A percentile compares a stretch with the other conserved stretches of the same genome.
Evolutionary conservation across 352 stramenopile genomes (phyloP).

Genomic region (Nothophytophthora sp.): DNA sequence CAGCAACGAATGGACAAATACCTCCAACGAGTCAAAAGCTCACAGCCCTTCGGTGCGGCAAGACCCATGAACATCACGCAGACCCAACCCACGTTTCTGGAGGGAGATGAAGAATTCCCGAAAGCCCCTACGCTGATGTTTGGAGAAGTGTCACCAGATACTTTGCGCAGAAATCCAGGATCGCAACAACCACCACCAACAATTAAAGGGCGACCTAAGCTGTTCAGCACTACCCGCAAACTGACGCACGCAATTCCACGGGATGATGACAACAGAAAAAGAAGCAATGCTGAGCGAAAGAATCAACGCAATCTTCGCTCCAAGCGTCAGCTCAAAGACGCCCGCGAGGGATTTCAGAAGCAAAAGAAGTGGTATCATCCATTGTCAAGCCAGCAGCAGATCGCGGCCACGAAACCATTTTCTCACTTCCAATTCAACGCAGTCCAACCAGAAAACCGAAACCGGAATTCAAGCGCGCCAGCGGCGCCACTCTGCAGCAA

Average conservation of each 20-base stretch:
- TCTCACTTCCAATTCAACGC: conserved; percentile 20
- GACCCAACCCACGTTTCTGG: too few relatives aligned
- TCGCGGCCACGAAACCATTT: not conserved
- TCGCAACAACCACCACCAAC: too few relatives aligned
- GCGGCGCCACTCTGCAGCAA: too few relatives aligned
- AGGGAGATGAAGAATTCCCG: too few relatives aligned
- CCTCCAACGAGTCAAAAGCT: conserved; percentile 27
- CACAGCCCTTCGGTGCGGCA: not conserved
- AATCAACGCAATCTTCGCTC: not conserved
- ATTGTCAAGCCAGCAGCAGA: conserved; percentile 3
- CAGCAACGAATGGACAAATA: conserved; percentile 47
- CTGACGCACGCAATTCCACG: not conserved
- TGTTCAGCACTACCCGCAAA: not conserved
- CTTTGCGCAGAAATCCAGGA: too few relatives aligned
- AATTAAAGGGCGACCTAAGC: too few relatives aligned
- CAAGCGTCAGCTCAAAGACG: conserved; percentile 17
- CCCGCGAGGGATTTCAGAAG: not conserved
- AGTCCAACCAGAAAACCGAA: not conserved
- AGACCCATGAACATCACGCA: too few relatives aligned
- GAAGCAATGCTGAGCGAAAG: not conserved
- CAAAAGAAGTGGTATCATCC: conserved; percentile 10
- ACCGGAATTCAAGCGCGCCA: not conserved
- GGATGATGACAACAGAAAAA: not conserved
- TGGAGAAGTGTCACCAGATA: too few relatives aligned
- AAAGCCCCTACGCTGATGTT: too few relatives aligned